phyloP scores from a whole-genome alignment of 73 alveolate genomes.

The Paramecium octaurelia region DNA sequence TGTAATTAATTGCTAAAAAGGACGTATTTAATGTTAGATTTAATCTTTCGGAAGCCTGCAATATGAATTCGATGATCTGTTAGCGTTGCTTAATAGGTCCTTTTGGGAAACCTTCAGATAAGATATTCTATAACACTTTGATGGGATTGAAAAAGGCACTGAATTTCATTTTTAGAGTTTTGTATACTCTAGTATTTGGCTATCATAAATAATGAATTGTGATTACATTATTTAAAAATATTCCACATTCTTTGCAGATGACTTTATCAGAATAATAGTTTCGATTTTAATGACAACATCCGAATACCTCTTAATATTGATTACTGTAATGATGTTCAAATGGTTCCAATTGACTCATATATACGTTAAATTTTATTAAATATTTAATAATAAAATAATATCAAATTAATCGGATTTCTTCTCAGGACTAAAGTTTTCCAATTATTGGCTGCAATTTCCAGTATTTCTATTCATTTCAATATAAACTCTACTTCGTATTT shows the following conservation, averaged over 20 bases:
- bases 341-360: constrained; percentile 21
- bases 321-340: constrained; percentile 9
- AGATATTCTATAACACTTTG: not conserved
- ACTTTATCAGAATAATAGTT: not conserved
- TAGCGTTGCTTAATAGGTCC: not conserved
- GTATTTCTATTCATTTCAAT: not conserved
- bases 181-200: constrained; percentile 25
- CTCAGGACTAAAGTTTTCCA: not conserved
- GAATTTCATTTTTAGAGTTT: constrained; percentile 7
- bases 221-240: constrained; percentile 14
- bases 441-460: not conserved
- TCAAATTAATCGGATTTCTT: not conserved
- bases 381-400: not conserved
- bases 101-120: not conserved
- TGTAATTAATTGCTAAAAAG: not conserved
- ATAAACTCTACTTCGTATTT: not conserved
- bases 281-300: not conserved
- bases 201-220: not conserved
- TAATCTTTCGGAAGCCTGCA: not conserved
- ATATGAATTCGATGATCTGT: not conserved
- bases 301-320: not conserved
- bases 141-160: constrained; percentile 7
- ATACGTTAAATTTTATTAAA: not conserved
- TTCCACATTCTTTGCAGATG: constrained; percentile 4
- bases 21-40: not conserved